Conservation (phyloP, 192 early-diverging fungal genomes). For the Mortierella antarctica region DNA sequence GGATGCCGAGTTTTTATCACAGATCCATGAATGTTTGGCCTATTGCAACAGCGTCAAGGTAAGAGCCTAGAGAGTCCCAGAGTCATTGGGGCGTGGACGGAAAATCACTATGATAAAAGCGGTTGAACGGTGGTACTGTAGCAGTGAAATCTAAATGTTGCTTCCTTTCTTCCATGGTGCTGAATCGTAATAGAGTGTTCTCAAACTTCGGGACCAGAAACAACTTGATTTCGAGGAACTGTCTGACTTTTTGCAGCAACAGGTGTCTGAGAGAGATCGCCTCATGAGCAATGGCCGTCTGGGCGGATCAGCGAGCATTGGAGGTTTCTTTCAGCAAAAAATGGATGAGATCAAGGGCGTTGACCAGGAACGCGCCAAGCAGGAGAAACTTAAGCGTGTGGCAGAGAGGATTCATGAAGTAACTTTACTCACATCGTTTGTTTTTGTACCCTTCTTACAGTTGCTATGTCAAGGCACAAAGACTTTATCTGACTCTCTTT, state of each 20-base stretch:
- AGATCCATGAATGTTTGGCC: conserved; percentile 87
- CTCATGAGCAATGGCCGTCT: conserved; percentile 71
- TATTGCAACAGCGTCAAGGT: conserved; percentile 85
- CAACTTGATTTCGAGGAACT: conserved; percentile 96
- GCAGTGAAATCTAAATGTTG: conserved; percentile 15
- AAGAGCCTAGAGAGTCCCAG: neutral
- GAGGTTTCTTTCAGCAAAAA: conserved; percentile 88
- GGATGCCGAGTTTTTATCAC: conserved; percentile 77
- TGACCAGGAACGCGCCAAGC: conserved; percentile 82
- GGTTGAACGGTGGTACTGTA: neutral
- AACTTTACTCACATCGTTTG: conserved; percentile 4
- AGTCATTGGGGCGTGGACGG: neutral
- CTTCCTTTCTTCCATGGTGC: neutral
- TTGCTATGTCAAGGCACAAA: neutral
- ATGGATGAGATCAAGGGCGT: conserved; percentile 90
- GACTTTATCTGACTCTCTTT: conserved; percentile 1
- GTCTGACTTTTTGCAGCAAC: conserved; percentile 78
- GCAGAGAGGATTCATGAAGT: conserved; percentile 78
- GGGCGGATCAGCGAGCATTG: conserved; percentile 65
- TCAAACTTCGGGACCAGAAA: conserved; percentile 91
- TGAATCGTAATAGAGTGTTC: conserved; percentile 63
- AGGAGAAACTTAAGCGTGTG: conserved; percentile 83
- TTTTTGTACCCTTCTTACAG: neutral
- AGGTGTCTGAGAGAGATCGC: conserved; percentile 77
- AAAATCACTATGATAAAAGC: neutral